Base-by-base conservation (phyloP, 352 stramenopile genomes). In the Halophytophthora polymorphica region DNA sequence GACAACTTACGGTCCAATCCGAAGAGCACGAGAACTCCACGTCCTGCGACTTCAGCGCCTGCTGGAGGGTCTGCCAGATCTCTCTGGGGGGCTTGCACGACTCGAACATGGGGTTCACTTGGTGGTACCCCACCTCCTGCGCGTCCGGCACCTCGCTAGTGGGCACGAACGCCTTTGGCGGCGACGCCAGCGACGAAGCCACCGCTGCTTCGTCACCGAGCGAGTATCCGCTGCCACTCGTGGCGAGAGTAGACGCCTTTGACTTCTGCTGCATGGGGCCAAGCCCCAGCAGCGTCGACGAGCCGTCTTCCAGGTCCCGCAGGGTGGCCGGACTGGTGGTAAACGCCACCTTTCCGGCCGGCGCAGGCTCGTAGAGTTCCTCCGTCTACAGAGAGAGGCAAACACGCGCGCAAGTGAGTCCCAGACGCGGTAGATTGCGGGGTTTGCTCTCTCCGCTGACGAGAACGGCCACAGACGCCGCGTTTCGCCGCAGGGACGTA, bases 91-190 rank as follows among this genome's bases (percentile, higher is more conserved):
- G 17, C n/a, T 73, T 65, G n/a, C 64, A 61, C 1, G 79, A 90
- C 66, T 90, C 79, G 42, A 90, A 90, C 62, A 64, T 81, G 34
- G 77, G 79, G 58, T 90, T 90, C 28, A 90, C 77, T 51, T 78
- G 64, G 42, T 62, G 72, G 45, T 83, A 90, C 15, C 50, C 58
- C 12, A 83, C 71, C 3, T 71, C 67, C n/a, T 29, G 29, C 11
- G 69, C 73, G 42, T 83, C 66, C 0, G 79, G 79, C 1, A 90
- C 68, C 34, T 83, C 69, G 53, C 64, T 73, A 57, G 41, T 78
- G 13, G 71, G 73, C 39, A 57, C 49, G 46, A 61, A 71, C 31
- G 43, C 58, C 54, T 62, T 61, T 49, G 18, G 28, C 18, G 42
- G 62, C 23, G 42, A 64, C 35, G 38, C 62, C 23, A 19, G 21